These are phyloP conservation scores for Pythium volutum DNA, from an alignment of 352 stramenopile species.

Conservation along the genomic window DNA sequence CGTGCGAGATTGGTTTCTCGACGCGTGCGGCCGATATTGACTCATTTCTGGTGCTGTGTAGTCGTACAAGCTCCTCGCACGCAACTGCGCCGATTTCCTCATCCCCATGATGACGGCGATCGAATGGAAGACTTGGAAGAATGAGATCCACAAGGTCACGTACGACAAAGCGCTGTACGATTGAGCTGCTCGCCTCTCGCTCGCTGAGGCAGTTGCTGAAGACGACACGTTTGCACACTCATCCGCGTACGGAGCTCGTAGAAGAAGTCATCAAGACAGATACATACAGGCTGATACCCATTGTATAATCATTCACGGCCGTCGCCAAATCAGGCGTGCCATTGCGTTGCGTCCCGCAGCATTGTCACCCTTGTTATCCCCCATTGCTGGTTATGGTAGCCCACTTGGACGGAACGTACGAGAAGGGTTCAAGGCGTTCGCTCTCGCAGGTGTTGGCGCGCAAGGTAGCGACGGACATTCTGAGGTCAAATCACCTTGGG, in stretches of 20 bases:
- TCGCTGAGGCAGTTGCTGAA: not conserved
- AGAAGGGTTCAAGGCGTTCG: not conserved
- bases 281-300: constrained; percentile 25
- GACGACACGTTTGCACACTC: constrained; percentile 6
- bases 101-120: constrained; percentile 78
- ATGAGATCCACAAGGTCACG: constrained; percentile 62
- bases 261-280: constrained; percentile 24
- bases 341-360: constrained; percentile 1
- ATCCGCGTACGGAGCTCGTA: not conserved
- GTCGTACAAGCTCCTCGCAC: constrained; percentile 75
- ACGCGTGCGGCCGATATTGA: constrained; percentile 6
- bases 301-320: constrained; percentile 31
- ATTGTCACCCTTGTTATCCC: not conserved
- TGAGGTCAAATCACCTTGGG: not conserved
- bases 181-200: constrained; percentile 27
- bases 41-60: constrained; percentile 19
- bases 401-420: not conserved
- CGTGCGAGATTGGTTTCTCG: constrained; percentile 9
- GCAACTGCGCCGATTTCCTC: constrained; percentile 73
- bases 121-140: constrained; percentile 85
- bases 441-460: not conserved
- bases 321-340: constrained; percentile 1
- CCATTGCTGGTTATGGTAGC: not conserved
- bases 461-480: not conserved
- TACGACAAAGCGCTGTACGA: constrained; percentile 83